A percentile compares a stretch with the other conserved stretches of the same genome.
Conservation (phyloP, 257 asterid genomes). For the Leptodermis oblonga region DNA sequence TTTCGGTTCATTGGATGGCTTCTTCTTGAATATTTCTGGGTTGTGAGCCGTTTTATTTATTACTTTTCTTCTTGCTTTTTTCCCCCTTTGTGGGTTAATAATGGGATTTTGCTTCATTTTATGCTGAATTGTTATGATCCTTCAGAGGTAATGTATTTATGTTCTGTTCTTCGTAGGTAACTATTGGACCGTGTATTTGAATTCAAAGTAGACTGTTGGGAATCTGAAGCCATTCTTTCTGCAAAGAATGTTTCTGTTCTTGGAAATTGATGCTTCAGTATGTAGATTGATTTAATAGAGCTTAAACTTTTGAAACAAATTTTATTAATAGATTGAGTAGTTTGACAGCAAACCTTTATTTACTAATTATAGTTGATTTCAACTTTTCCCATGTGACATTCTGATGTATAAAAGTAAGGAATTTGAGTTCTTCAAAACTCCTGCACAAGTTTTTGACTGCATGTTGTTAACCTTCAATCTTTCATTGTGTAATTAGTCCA, state of each 20-base stretch:
- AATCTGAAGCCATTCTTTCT: too few relatives aligned
- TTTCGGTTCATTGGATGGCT: background rate
- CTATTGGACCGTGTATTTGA: background rate
- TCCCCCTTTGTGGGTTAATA: background rate
- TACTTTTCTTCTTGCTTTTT: too few relatives aligned
- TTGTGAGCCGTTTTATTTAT: background rate
- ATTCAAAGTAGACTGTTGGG: background rate
- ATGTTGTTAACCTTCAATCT: background rate
- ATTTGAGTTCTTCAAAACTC: background rate
- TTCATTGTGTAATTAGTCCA: background rate
- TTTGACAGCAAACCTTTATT: background rate
- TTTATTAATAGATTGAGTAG: background rate
- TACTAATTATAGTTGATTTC: background rate
- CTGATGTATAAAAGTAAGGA: background rate
- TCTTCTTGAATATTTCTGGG: background rate
- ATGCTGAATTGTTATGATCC: background rate
- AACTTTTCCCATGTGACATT: background rate
- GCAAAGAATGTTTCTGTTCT: background rate
- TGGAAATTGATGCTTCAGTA: background rate
- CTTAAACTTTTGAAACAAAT: background rate
- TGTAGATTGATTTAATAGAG: background rate
- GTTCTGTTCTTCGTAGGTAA: background rate
- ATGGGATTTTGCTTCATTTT: background rate
- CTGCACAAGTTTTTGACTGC: background rate
- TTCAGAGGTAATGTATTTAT: background rate